These are phyloP conservation scores for Entomophthora muscae DNA, from an alignment of 371 early-diverging fungal species.

Conservation along the genomic window DNA sequence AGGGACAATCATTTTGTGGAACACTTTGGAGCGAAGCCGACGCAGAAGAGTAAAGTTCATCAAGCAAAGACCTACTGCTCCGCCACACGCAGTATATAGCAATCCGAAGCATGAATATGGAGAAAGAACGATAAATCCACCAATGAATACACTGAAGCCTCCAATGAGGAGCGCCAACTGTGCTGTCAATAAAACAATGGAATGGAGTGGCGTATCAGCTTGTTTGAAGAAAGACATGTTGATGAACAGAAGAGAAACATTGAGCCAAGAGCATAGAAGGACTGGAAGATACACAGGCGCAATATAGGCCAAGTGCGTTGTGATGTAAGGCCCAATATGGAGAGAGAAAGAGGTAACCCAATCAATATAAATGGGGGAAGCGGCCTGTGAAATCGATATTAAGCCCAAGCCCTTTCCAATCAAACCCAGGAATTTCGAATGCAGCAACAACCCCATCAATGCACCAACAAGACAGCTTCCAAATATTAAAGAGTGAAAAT, in stretches of 20 bases:
- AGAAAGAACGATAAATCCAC: background rate
- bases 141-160: background rate
- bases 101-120: background rate
- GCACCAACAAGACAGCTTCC: background rate
- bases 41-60: slow-evolving; percentile 3
- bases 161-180: background rate
- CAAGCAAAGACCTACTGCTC: background rate
- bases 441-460: background rate
- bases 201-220: slow-evolving; percentile 2
- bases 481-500: background rate
- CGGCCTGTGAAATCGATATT: background rate
- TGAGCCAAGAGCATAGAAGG: background rate
- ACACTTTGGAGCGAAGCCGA: background rate
- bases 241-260: background rate
- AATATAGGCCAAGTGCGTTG: background rate
- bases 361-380: slow-evolving; percentile 1
- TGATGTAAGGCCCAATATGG: background rate
- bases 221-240: slow-evolving; percentile 2
- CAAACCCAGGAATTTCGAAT: background rate
- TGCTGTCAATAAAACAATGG: background rate
- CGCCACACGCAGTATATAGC: background rate
- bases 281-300: slow-evolving; percentile 4
- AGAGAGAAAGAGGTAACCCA: background rate
- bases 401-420: background rate
- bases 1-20: background rate